phyloP scores from a whole-genome alignment of 441 rosid genomes.

The Flueggea neowawraea region DNA sequence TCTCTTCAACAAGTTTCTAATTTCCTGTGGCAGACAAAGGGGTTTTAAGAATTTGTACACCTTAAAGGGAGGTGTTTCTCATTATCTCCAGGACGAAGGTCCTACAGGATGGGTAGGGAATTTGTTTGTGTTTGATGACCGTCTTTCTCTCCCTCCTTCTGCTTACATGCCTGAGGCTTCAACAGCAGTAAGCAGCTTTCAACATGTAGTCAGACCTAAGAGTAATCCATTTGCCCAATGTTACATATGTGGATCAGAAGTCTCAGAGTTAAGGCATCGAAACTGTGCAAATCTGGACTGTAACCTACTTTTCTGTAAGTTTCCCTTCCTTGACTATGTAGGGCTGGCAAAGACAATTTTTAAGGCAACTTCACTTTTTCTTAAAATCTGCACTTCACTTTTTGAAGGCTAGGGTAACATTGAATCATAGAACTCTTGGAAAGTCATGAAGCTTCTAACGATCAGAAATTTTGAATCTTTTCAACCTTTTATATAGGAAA shows the following conservation, averaged over 20 bases:
- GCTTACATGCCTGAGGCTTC: constrained; percentile 37
- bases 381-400: constrained; percentile 1
- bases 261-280: constrained; percentile 68
- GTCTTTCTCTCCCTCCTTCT: constrained; percentile 83
- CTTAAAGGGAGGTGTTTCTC: constrained; percentile 80
- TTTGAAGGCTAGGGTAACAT: neutral
- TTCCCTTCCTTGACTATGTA: neutral
- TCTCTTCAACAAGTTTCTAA: no score
- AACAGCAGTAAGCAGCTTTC: constrained; percentile 19
- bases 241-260: constrained; percentile 59
- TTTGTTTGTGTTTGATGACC: constrained; percentile 87
- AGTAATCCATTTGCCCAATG: constrained; percentile 60
- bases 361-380: neutral
- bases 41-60: constrained; percentile 83
- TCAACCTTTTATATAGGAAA: no score
- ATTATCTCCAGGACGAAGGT: constrained; percentile 76
- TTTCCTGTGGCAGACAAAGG: constrained; percentile 40
- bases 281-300: constrained; percentile 96
- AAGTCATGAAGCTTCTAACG: no score
- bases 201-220: constrained; percentile 18
- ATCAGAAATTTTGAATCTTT: no score
- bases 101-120: constrained; percentile 77
- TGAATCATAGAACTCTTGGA: no score
- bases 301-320: constrained; percentile 86
- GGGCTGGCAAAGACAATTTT: no score